Percentiles rank a stretch among this genome's conserved stretches.
Evolutionary conservation across 768 basidiomycete species (phyloP).

Genomic region (Mycena polygramma): DNA sequence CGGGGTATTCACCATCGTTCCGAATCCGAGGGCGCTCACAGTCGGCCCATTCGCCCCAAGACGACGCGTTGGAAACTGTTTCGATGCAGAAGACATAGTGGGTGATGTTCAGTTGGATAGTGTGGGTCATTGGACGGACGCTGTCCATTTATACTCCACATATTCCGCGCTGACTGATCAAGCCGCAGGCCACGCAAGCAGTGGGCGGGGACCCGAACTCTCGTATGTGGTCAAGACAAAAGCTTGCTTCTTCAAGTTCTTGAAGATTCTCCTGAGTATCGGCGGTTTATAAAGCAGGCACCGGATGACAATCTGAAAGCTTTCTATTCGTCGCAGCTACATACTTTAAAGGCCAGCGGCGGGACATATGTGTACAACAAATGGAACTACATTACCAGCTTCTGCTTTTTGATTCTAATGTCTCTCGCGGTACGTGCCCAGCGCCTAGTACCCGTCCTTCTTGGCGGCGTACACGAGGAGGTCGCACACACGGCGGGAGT

Average conservation of each 20-base stretch:
- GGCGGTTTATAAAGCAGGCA: no score
- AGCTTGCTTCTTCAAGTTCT: neutral
- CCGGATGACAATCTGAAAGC: neutral
- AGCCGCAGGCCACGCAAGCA: conserved; percentile 22
- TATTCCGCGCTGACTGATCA: neutral
- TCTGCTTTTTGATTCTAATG: conserved; percentile 6
- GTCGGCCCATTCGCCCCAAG: conserved; percentile 39
- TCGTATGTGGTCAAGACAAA: neutral
- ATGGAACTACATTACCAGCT: conserved; percentile 18
- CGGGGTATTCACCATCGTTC: conserved; percentile 55
- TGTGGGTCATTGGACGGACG: neutral
- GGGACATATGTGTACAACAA: conserved; percentile 31
- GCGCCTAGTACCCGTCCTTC: conserved; percentile 63
- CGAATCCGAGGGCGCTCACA: conserved; percentile 60
- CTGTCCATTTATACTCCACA: neutral
- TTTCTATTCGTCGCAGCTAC: conserved; percentile 20
- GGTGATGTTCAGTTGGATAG: no score
- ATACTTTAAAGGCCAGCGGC: conserved; percentile 9
- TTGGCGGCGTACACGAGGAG: conserved; percentile 85
- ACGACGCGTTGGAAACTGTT: conserved; percentile 34
- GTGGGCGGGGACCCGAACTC: neutral
- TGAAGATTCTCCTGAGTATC: no score
- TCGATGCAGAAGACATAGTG: neutral
- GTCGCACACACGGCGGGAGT: conserved; percentile 94
- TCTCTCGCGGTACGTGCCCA: neutral